These are phyloP conservation scores for Afroboletus lepidellus DNA, from an alignment of 1,284 basidiomycete species.

Conservation along the genomic window DNA sequence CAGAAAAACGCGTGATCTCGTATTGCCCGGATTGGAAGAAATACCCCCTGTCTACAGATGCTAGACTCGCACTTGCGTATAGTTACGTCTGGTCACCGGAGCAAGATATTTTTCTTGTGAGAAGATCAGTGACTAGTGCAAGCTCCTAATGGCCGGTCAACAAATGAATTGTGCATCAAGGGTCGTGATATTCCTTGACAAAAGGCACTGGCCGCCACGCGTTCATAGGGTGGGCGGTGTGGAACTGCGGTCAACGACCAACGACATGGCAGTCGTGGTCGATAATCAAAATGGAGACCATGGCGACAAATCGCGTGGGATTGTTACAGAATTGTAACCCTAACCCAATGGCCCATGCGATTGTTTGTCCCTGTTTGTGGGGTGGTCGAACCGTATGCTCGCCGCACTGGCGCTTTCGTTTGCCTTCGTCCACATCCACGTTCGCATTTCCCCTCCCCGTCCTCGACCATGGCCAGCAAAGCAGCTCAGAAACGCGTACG, in stretches of 20 bases:
- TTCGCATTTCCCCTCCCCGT: background rate
- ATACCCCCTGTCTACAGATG: constrained; percentile 17
- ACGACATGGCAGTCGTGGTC: background rate
- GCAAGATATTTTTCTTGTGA: background rate
- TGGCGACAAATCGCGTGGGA: constrained; percentile 14
- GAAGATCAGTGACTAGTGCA: background rate
- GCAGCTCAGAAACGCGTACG: constrained; percentile 80
- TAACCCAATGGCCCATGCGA: constrained; percentile 13
- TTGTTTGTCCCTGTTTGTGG: constrained; percentile 30
- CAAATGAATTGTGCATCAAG: constrained; percentile 14
- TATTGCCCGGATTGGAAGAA: constrained; percentile 13
- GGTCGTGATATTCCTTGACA: constrained; percentile 3
- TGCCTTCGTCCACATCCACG: constrained; percentile 25
- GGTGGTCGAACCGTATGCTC: constrained; percentile 23
- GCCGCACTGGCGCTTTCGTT: constrained; percentile 25
- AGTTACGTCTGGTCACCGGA: background rate
- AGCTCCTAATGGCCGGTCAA: constrained; percentile 12
- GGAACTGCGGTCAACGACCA: background rate
- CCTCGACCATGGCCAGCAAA: constrained; percentile 68
- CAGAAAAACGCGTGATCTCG: constrained; percentile 2
- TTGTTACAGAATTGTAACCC: constrained; percentile 13
- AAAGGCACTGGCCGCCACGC: background rate
- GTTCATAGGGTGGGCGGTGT: constrained; percentile 10
- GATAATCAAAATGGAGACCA: background rate
- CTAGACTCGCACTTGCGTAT: background rate